Percentiles rank a stretch among this genome's conserved stretches.
phyloP scores from a whole-genome alignment of 2,329 filamentous ascomycete genomes.

The Cercospora beticola region DNA sequence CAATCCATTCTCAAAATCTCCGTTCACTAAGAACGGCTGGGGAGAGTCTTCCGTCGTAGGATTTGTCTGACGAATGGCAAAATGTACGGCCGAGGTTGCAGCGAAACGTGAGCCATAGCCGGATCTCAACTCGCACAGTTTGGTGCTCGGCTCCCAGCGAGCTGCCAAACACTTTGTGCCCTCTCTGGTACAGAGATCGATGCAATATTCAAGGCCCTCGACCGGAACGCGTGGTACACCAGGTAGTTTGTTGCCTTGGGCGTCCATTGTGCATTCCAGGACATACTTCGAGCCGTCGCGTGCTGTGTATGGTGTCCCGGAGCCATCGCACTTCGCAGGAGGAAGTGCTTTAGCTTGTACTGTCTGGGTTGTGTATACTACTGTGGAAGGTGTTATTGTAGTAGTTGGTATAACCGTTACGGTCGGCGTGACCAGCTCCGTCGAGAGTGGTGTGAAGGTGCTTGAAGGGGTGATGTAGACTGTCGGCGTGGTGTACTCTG shows the following conservation, averaged over 20 bases:
- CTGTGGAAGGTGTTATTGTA: background rate
- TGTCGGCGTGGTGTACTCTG: background rate
- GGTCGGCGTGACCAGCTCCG: background rate
- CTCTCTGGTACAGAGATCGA: background rate
- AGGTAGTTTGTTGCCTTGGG: background rate
- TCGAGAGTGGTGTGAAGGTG: background rate
- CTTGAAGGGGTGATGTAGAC: background rate
- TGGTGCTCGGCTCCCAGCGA: background rate
- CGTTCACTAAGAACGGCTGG: background rate
- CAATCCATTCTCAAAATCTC: background rate
- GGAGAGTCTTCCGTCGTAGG: background rate
- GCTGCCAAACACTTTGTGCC: background rate
- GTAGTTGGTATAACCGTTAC: background rate
- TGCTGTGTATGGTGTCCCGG: background rate
- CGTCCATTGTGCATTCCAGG: background rate
- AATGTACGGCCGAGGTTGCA: background rate
- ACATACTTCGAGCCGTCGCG: background rate
- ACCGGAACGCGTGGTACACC: background rate
- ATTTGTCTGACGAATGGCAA: background rate
- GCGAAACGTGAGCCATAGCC: too few species aligned
- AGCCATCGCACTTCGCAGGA: background rate
- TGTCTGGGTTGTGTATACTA: background rate
- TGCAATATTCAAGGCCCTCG: background rate
- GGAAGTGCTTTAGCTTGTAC: background rate
- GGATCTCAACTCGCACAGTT: background rate